Conservation (phyloP, 2,329 filamentous ascomycete genomes). For the Pseudogymnoascus sp. region DNA sequence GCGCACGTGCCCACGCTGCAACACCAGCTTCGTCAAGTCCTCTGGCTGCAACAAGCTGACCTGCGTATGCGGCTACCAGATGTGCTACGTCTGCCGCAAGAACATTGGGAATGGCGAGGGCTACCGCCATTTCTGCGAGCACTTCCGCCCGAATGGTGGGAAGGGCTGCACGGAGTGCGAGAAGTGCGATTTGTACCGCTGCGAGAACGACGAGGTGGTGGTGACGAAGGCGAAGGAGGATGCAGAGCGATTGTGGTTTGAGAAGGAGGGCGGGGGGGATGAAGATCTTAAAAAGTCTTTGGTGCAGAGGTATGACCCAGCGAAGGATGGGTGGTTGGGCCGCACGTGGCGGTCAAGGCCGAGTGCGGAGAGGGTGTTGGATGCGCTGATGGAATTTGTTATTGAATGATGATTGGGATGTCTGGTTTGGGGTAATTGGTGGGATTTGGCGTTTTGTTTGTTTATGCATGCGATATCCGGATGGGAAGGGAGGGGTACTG, state of each 20-base stretch:
- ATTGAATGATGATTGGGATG: constrained; percentile 22
- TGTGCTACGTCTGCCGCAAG: constrained; percentile 94
- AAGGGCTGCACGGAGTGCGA: constrained; percentile 69
- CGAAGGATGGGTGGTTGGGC: constrained; percentile 19
- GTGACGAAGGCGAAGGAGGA: constrained; percentile 60
- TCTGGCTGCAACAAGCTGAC: constrained; percentile 95
- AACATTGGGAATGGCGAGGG: constrained; percentile 60
- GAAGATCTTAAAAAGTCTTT: constrained; percentile 48
- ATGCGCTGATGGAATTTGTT: constrained; percentile 25
- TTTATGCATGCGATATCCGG: constrained; percentile 8
- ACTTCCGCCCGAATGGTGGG: constrained; percentile 78
- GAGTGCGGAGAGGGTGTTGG: constrained; percentile 24
- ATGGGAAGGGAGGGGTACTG: background rate
- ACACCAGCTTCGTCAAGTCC: constrained; percentile 85
- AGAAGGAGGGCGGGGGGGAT: constrained; percentile 52
- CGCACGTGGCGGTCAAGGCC: constrained; percentile 22
- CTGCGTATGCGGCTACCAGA: constrained; percentile 90
- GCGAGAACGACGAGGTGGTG: constrained; percentile 65
- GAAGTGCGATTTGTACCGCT: constrained; percentile 63
- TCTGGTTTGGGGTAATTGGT: background rate
- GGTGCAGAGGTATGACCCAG: constrained; percentile 36
- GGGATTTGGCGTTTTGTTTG: constrained; percentile 5
- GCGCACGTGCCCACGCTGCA: constrained; percentile 85
- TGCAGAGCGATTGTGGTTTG: constrained; percentile 63
- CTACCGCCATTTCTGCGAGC: constrained; percentile 92